Evolutionary conservation across 305 asterid genomes (phyloP), one percentile per base, ranked within the genome.

Genomic region (Caryopteris hybrid): DNA sequence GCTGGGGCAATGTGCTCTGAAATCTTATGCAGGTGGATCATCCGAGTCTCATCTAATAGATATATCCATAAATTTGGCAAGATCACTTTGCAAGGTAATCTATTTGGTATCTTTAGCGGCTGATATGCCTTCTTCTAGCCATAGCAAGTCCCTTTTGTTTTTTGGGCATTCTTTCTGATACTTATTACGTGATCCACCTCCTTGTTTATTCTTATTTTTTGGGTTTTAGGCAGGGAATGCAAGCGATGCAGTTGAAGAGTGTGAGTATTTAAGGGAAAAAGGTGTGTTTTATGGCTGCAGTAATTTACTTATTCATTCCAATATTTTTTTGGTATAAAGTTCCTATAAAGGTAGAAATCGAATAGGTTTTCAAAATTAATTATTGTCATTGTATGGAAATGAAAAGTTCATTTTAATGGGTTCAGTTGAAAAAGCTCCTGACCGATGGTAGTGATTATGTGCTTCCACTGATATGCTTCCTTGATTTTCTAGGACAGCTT

Each of bases 21-120:
- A 62, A 78, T 79, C 83, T 60, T 76, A 66, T 80, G 73, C 78
- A 47, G 82, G 63, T 33, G 77, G 79, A 72, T 62, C 77, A 78
- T 75, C 78, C 20, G 82, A 86, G 65, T 74, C 84, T 55, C 84
- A 41, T 69, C 84, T 69, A 54, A 74, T 64, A 59, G 88, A 84
- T 75, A 72, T 89, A 75, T 83, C 97, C 46, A 66, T 82, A 76
- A 94, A 94, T 80, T 82, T 94, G 82, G 96, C 92, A 56, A 79
- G 99, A 78, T 82, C 96, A 14, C 95, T 87, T 72, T 91, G 88
- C 84, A 76, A 66, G 98, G 99, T 94, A 80, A 74, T 64, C 20
- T 39, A 33, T 65, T 63, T 76, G 18, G 42, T 67, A 57, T 74
- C 27, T 7, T 69, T 70, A 53, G 51, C 22, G 51, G 46, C 74